Base-by-base conservation (phyloP, 2,329 filamentous ascomycete species). In the Aspergillus costaricaensis region DNA sequence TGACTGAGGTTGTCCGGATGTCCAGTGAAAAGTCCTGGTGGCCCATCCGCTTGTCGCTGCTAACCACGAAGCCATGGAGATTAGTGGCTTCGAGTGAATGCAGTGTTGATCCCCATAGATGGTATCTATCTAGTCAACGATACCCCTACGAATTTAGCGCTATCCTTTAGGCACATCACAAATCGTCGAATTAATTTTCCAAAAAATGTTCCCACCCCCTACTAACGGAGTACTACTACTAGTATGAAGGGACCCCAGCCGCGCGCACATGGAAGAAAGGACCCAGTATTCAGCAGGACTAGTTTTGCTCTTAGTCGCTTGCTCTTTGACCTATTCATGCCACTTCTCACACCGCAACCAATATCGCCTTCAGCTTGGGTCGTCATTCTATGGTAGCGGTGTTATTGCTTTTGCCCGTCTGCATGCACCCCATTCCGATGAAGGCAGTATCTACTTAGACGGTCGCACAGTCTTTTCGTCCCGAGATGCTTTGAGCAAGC, bases 61-160 rank as follows among this genome's bases (percentile, higher is more conserved):
- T 36, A 36, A 36, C 30, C 38, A 43, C n/a, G 12, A 30, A 55
- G 21, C 25, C 10, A 43, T 21, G 23, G 43, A 23, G 44, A 14
- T 39, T 55, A 59, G 56, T 62, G 53, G 56, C 38, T 61, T 58
- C 52, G 19, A 59, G 55, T 27, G 36, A 62, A 62, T 60, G 58
- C 58, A 60, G 19, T 32, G 59, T 57, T 63, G 61, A 63, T 63
- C 61, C 50, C 52, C 23, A 32, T n/a, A n/a, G 21, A 32, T n/a
- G 21, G 21, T 38, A 21, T 12, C 17, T 38, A 27, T 4, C 5
- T 30, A 25, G 38, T 23, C 23, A 10, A 32, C 10, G 44, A 27
- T 44, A 27, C 10, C 32, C 23, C 23, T 54, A 21, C 32, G 32
- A 15, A 14, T 12, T 55, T 55, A 55, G 52, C 52, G 52, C 25